Percentiles rank a stretch among this genome's conserved stretches.
Evolutionary conservation across 176 grass and related monocot genomes (phyloP).

Genomic region (Paspalum notatum): DNA sequence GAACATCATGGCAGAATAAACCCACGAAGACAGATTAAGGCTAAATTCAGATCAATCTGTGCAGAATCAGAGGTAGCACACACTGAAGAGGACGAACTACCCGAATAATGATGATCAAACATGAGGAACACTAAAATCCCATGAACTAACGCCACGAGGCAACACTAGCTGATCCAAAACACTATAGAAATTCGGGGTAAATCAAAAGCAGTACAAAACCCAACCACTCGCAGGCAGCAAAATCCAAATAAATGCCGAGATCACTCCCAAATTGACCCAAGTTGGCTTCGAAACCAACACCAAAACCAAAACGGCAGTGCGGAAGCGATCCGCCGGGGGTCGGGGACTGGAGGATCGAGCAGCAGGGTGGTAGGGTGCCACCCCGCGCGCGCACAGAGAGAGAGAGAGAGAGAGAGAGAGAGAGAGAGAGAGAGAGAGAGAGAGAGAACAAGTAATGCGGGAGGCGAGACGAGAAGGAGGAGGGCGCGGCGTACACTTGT

Average conservation of each 20-base stretch:
- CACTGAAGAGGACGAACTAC: no score
- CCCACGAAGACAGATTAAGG: no score
- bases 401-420: not conserved
- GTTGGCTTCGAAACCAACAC: not conserved
- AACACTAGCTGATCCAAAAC: not conserved
- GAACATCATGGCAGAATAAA: no score
- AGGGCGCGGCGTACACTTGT: conserved; percentile 58
- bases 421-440: not conserved
- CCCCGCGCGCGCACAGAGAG: not conserved
- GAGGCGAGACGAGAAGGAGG: not conserved
- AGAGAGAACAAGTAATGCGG: conserved; percentile 14
- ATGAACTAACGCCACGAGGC: not conserved
- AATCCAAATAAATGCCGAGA: conserved; percentile 13
- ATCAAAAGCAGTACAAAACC: not conserved
- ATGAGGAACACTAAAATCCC: not conserved
- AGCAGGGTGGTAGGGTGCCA: not conserved
- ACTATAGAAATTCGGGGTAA: not conserved
- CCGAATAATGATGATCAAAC: no score
- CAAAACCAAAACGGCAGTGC: not conserved
- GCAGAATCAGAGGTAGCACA: no score
- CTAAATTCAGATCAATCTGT: no score
- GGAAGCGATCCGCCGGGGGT: not conserved
- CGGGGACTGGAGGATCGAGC: not conserved
- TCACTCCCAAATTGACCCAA: not conserved
- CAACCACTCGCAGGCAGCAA: not conserved